phyloP scores from a whole-genome alignment of 2,329 filamentous ascomycete species.

The Cryphonectria parasitica region DNA sequence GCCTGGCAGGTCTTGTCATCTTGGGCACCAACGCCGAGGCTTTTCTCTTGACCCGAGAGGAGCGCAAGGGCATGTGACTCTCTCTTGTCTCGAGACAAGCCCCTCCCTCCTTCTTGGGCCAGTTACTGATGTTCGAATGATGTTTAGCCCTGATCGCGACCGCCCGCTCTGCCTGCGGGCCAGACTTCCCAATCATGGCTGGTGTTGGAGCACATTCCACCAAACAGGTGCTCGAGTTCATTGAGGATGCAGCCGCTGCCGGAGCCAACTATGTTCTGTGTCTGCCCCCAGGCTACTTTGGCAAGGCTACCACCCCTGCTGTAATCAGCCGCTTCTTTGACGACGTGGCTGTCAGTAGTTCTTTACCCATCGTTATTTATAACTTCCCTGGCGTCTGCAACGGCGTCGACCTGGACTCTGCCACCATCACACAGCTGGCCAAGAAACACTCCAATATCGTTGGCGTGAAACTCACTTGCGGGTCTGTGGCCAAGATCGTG shows the following conservation, averaged over 20 bases:
- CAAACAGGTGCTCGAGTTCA: constrained; percentile 63
- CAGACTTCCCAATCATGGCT: constrained; percentile 62
- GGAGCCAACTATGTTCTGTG: constrained; percentile 66
- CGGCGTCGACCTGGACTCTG: constrained; percentile 70
- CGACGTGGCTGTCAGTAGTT: constrained; percentile 55
- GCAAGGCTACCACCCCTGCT: constrained; percentile 60
- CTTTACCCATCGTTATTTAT: constrained; percentile 66
- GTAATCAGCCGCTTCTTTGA: constrained; percentile 64
- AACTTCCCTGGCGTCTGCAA: constrained; percentile 73
- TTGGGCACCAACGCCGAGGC: constrained; percentile 42
- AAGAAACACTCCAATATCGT: constrained; percentile 57
- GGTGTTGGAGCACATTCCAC: constrained; percentile 69
- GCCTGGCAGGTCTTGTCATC: constrained; percentile 38
- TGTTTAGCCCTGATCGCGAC: constrained; percentile 51
- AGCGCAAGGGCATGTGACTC: constrained; percentile 31
- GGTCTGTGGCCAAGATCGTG: constrained; percentile 68
- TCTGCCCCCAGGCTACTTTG: constrained; percentile 67
- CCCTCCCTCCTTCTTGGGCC: too few species aligned
- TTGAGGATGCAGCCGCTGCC: constrained; percentile 60
- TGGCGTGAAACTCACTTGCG: constrained; percentile 69
- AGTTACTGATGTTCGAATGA: neutral
- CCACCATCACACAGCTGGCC: constrained; percentile 59
- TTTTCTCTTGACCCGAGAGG: constrained; percentile 40
- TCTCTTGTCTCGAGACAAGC: neutral
- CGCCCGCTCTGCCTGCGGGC: constrained; percentile 57